These are phyloP conservation scores for Stagonosporopsis cucurbitacearum DNA, from an alignment of 2,329 filamentous ascomycete species.

Conservation along the genomic window DNA sequence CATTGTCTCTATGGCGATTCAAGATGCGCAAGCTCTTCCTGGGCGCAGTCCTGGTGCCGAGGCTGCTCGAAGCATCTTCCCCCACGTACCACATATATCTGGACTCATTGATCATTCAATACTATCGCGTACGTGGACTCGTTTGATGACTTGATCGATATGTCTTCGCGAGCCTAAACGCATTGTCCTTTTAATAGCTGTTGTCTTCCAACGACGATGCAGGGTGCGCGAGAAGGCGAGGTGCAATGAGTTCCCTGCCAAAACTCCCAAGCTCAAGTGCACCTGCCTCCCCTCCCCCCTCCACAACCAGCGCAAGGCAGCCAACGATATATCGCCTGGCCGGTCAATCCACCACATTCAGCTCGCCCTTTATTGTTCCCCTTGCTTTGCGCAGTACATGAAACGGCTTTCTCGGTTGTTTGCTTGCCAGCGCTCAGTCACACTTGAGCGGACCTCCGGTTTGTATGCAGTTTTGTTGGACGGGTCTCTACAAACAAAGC, in stretches of 20 bases:
- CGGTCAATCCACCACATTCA: not conserved
- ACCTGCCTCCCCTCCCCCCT: constrained; percentile 6
- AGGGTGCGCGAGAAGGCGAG: not conserved
- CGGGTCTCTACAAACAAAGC: constrained; percentile 2
- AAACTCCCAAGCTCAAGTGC: constrained; percentile 8
- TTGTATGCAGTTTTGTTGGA: constrained; percentile 10
- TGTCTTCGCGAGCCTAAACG: not conserved
- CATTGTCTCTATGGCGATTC: too few relatives aligned
- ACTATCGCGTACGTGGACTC: not conserved
- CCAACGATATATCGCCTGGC: not conserved
- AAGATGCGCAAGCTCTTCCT: too few relatives aligned
- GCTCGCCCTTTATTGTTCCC: not conserved
- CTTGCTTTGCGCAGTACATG: constrained; percentile 3
- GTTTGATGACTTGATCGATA: not conserved
- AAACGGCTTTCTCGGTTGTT: constrained; percentile 4
- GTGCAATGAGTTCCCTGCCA: not conserved
- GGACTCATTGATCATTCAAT: not conserved
- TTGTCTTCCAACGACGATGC: not conserved
- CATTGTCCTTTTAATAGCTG: not conserved
- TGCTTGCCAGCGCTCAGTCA: constrained; percentile 1
- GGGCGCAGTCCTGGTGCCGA: not conserved
- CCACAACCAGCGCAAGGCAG: not conserved
- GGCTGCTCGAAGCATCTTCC: not conserved
- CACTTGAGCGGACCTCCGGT: constrained; percentile 12
- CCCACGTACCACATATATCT: not conserved